A percentile compares a stretch with the other conserved stretches of the same genome.
phyloP scores from a whole-genome alignment of 169 alveolate genomes.

The Cryptosporidium xiaoi region DNA sequence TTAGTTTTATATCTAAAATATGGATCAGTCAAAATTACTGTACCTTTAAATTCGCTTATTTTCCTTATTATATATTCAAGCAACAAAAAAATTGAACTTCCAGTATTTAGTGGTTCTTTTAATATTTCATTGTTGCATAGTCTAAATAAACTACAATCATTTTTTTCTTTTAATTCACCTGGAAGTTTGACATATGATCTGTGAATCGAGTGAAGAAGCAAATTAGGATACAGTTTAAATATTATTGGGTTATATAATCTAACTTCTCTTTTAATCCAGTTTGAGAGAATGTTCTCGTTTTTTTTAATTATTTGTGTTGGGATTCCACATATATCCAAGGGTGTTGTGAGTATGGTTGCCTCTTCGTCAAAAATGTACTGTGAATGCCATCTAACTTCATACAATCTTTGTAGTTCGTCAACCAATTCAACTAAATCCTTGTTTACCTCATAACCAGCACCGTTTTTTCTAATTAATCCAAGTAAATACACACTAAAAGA shows the following conservation, averaged over 20 bases:
- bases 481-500: conserved; percentile 33
- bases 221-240: conserved; percentile 26
- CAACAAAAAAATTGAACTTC: conserved; percentile 13
- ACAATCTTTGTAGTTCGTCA: conserved; percentile 54
- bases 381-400: conserved; percentile 33
- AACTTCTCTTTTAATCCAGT: conserved; percentile 40
- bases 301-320: conserved; percentile 22
- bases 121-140: background rate
- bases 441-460: conserved; percentile 1
- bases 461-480: background rate
- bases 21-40: conserved; percentile 49
- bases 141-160: conserved; percentile 1
- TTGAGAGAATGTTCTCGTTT: background rate
- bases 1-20: conserved; percentile 67
- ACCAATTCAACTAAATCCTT: conserved; percentile 7
- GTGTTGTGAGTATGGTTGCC: conserved; percentile 24
- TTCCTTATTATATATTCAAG: conserved; percentile 23
- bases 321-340: conserved; percentile 58
- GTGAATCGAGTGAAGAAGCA: conserved; percentile 43
- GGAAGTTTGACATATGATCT: conserved; percentile 32
- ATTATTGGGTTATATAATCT: conserved; percentile 24
- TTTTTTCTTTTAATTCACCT: conserved; percentile 2
- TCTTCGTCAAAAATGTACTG: conserved; percentile 23
- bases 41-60: conserved; percentile 21
- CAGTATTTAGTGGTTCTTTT: conserved; percentile 17